Evolutionary conservation across 257 asterid genomes (phyloP).

Genomic region (Solanum pimpinellifolium): DNA sequence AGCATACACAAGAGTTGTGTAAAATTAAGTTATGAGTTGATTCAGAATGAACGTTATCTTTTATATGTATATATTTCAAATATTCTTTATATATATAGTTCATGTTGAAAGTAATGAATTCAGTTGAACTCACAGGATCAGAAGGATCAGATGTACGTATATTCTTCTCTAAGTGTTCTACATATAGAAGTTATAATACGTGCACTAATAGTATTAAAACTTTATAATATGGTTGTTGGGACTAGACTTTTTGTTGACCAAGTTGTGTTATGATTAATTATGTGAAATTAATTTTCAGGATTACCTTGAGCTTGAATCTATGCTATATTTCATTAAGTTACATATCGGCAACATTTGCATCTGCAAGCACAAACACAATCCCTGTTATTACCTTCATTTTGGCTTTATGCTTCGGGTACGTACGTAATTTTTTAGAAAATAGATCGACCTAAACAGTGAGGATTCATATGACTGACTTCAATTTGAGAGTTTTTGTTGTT

Average conservation of each 20-base stretch:
- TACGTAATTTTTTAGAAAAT: background rate
- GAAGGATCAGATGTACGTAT: background rate
- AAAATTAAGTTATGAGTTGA: background rate
- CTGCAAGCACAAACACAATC: slow-evolving; percentile 36
- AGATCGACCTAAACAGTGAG: background rate
- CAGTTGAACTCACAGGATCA: background rate
- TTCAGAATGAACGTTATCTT: background rate
- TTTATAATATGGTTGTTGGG: background rate
- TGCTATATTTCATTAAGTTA: slow-evolving; percentile 25
- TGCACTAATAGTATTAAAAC: background rate
- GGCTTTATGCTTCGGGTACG: slow-evolving; percentile 46
- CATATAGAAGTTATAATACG: background rate
- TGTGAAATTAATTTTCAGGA: slow-evolving; percentile 15
- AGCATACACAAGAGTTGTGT: background rate
- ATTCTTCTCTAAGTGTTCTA: background rate
- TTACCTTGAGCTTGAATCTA: slow-evolving; percentile 35
- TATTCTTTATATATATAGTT: background rate
- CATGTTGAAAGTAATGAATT: background rate
- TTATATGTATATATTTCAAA: background rate
- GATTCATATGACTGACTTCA: background rate
- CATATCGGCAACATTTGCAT: slow-evolving; percentile 51
- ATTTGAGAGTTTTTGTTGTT: background rate
- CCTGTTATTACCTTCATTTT: slow-evolving; percentile 47
- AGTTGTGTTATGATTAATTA: background rate
- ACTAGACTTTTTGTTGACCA: background rate